Evolutionary conservation across 2,329 filamentous ascomycete genomes (phyloP).

Genomic region (Paracoccidioides lutzii): DNA sequence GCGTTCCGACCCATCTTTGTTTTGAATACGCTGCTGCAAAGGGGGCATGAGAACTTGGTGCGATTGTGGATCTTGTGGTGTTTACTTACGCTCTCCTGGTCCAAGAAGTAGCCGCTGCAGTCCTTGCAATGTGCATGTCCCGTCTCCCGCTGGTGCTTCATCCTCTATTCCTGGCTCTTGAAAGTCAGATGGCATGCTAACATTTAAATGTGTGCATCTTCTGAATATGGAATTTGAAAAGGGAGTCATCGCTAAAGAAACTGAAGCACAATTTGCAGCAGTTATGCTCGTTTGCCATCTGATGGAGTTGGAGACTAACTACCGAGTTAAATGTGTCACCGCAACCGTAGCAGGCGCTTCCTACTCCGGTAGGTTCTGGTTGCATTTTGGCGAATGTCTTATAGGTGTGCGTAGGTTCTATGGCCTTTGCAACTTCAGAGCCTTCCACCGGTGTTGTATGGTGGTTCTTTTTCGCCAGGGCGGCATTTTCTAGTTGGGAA

Average conservation of each 20-base stretch:
- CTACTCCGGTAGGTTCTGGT: not conserved
- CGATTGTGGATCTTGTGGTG: not conserved
- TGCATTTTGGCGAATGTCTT: not conserved
- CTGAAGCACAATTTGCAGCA: constrained; percentile 10
- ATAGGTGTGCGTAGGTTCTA: not conserved
- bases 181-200: constrained; percentile 1
- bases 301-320: constrained; percentile 10
- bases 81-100: not conserved
- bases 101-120: constrained; percentile 10
- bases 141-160: constrained; percentile 6
- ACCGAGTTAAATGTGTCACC: constrained; percentile 5
- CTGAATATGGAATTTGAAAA: constrained; percentile 5
- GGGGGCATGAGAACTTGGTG: not conserved
- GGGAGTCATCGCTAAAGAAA: constrained; percentile 8
- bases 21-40: not conserved
- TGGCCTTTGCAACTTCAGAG: not conserved
- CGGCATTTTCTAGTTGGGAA: not conserved
- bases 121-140: constrained; percentile 8
- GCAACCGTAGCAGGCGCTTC: constrained; percentile 10
- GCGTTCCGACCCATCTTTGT: not conserved
- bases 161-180: constrained; percentile 1
- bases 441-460: not conserved
- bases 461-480: not conserved
- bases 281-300: constrained; percentile 9
- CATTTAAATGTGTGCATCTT: constrained; percentile 9